Evolutionary conservation across 768 basidiomycete genomes (phyloP).

Genomic region (Fibroporia radiculosa): DNA sequence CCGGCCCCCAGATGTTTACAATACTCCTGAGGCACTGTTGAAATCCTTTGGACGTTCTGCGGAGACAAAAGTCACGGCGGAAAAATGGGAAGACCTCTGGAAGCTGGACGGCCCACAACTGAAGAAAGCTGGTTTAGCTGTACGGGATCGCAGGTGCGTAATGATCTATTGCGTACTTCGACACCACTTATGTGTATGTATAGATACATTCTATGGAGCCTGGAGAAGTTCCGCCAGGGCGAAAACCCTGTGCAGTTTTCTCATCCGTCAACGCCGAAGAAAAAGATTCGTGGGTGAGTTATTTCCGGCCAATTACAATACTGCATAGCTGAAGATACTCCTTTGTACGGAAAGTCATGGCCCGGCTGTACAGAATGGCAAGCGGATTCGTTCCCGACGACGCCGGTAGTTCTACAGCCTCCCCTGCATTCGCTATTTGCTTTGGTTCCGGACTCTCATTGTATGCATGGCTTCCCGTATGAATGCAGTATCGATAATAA

Average conservation of each 20-base stretch:
- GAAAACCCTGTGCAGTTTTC: slow-evolving; percentile 51
- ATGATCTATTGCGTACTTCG: not conserved
- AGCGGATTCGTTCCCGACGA: slow-evolving; percentile 61
- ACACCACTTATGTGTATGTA: not conserved
- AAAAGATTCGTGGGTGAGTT: slow-evolving; percentile 72
- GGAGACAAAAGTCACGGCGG: slow-evolving; percentile 55
- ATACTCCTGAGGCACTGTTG: slow-evolving; percentile 57
- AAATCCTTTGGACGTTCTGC: slow-evolving; percentile 64
- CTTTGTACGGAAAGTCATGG: slow-evolving; percentile 66
- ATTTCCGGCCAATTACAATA: too few species aligned
- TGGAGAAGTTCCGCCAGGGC: slow-evolving; percentile 69
- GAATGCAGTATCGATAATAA: too few species aligned
- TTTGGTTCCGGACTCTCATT: too few species aligned
- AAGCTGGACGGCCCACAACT: slow-evolving; percentile 45
- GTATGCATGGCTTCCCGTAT: too few species aligned
- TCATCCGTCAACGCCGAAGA: slow-evolving; percentile 59
- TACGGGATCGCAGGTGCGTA: slow-evolving; percentile 64
- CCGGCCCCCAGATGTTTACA: slow-evolving; percentile 28
- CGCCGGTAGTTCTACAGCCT: not conserved
- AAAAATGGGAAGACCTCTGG: slow-evolving; percentile 74
- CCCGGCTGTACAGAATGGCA: slow-evolving; percentile 66
- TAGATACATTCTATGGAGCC: slow-evolving; percentile 81
- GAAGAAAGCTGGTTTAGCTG: slow-evolving; percentile 56
- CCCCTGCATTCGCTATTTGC: not conserved
- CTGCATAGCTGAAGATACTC: too few species aligned